Evolutionary conservation across 2,329 filamentous ascomycete species (phyloP).

Genomic region (Teratosphaeria gauchensis): DNA sequence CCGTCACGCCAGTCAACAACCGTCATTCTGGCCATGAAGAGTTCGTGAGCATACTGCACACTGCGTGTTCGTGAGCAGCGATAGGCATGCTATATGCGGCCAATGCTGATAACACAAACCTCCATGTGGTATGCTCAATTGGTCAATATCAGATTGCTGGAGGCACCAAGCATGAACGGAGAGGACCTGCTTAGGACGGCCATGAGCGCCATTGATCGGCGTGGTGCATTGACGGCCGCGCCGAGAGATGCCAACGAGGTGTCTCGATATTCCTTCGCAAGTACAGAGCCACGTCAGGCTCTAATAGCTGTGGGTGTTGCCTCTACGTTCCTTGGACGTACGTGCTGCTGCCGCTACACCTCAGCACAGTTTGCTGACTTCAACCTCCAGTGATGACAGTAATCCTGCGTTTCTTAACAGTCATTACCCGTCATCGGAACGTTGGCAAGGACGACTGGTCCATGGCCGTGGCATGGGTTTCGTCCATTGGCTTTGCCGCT

Average conservation of each 20-base stretch:
- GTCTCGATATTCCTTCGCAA: background rate
- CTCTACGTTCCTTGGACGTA: slow-evolving; percentile 2
- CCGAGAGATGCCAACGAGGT: background rate
- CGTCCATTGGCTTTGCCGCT: slow-evolving; percentile 10
- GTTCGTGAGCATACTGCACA: too few relatives aligned
- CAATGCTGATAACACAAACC: too few relatives aligned
- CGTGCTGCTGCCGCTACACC: background rate
- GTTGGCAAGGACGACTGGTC: slow-evolving; percentile 14
- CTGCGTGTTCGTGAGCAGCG: too few relatives aligned
- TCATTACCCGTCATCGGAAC: slow-evolving; percentile 9
- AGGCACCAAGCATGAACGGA: background rate
- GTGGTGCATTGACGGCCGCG: background rate
- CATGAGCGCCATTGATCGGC: background rate
- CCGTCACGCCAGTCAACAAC: too few relatives aligned
- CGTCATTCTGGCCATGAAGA: too few relatives aligned
- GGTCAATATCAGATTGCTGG: background rate
- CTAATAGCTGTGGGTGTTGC: slow-evolving; percentile 1
- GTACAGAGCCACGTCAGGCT: background rate
- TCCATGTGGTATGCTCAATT: too few relatives aligned
- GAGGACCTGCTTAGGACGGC: background rate
- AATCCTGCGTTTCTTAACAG: slow-evolving; percentile 9
- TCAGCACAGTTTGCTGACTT: background rate
- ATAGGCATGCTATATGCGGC: too few relatives aligned
- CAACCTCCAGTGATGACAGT: slow-evolving; percentile 2
- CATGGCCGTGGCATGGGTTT: slow-evolving; percentile 12